Base-by-base conservation (phyloP, 805 yeast species). In the Schwanniomyces pseudopolymorphus region DNA sequence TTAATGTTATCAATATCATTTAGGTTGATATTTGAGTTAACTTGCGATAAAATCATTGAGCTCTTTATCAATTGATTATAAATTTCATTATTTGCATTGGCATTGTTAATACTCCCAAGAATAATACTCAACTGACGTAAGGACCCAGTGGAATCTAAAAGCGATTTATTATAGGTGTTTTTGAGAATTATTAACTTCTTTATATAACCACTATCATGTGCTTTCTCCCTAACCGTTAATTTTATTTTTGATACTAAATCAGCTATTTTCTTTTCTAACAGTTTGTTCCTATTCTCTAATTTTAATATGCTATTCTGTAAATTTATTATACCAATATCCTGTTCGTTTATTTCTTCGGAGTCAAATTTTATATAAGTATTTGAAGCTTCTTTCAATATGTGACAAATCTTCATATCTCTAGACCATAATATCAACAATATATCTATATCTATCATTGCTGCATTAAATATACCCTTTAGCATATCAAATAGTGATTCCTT, bases 31-130 rank as follows among this genome's bases (percentile, higher is more conserved):
- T 57, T 52, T 6, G 52, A 40, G 46, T 72, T 72, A 49, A 70
- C 51, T 17, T 52, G 49, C 14, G 58, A 48, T 47, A 72, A 60
- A 5, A 60, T 57, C 2, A 46, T 43, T 3, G 66, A 46, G 13
- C 73, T 61, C 5, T 57, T 50, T 16, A 54, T 49, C 45, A 72
- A 53, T 13, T 67, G 62, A 14, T 56, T 50, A 42, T 55, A 57
- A 4, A 69, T 45, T 16, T 52, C 49, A 1, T 53, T 47, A 47
- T 70, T 71, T 14, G 60, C 45, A 24, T 55, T 56, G 2, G 75
- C 69, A 13, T 72, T 72, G 49, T 71, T 61, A 14, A 72, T 69
- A 49, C 68, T 69, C 21, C 51, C 41, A 26, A 70, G 42, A 2
- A 70, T 53, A 13, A 49, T 38, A 1, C 45, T 45, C 28, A 72